phyloP scores from a whole-genome alignment of 441 rosid genomes.

The Capsella rubella region DNA sequence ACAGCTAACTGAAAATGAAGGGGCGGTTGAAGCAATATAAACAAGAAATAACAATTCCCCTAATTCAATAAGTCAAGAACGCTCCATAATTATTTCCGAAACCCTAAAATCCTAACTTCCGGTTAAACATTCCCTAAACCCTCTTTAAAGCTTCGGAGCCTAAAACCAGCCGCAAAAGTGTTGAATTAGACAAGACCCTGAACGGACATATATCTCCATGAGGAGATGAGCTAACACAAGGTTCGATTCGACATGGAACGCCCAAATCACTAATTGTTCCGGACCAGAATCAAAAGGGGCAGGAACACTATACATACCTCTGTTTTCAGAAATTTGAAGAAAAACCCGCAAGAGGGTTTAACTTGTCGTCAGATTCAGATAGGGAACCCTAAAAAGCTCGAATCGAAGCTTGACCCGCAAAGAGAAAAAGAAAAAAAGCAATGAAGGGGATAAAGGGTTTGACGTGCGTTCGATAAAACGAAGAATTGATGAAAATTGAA shows the following conservation, averaged over 20 bases:
- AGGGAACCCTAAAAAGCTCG: constrained; percentile 42
- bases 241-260: constrained; percentile 1
- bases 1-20: constrained; percentile 1
- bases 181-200: neutral
- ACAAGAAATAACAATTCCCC: neutral
- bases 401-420: constrained; percentile 34
- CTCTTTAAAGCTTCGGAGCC: constrained; percentile 7
- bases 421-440: constrained; percentile 18
- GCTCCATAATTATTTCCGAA: constrained; percentile 18
- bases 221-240: constrained; percentile 18
- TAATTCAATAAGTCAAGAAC: constrained; percentile 5
- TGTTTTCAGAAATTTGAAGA: constrained; percentile 9
- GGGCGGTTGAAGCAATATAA: neutral
- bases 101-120: constrained; percentile 28
- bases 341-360: neutral
- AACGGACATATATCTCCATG: neutral
- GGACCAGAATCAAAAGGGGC: constrained; percentile 6
- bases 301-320: constrained; percentile 27
- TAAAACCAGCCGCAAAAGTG: constrained; percentile 2
- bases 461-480: constrained; percentile 14
- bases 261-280: constrained; percentile 8
- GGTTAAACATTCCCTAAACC: constrained; percentile 36
- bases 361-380: constrained; percentile 34
- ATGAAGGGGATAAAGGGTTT: constrained; percentile 29
- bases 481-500: constrained; percentile 6